These are phyloP conservation scores for Trichophaea hybrida DNA, from an alignment of 2,329 filamentous ascomycete genomes.

Conservation along the genomic window DNA sequence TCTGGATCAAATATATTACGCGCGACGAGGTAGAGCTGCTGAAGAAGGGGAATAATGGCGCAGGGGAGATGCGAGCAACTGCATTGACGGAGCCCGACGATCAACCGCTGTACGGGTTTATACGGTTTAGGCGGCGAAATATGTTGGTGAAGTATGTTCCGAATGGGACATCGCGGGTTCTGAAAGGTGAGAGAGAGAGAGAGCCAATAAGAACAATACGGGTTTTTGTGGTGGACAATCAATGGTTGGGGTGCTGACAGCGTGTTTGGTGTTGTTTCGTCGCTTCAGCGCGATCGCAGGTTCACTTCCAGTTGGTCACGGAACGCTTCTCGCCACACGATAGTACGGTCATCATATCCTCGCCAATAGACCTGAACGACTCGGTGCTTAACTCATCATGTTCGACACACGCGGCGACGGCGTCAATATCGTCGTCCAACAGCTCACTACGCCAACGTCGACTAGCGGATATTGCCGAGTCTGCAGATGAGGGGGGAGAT, in stretches of 20 bases:
- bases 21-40: slow-evolving; percentile 78
- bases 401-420: slow-evolving; percentile 74
- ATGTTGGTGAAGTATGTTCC: slow-evolving; percentile 87
- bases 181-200: slow-evolving; percentile 56
- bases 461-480: slow-evolving; percentile 86
- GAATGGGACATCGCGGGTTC: slow-evolving; percentile 72
- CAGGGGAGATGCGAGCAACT: slow-evolving; percentile 65
- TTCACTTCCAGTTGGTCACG: slow-evolving; percentile 53
- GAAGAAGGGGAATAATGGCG: slow-evolving; percentile 61
- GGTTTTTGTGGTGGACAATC: neutral
- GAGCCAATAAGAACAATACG: neutral
- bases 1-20: slow-evolving; percentile 78
- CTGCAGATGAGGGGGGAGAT: slow-evolving; percentile 56
- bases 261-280: neutral
- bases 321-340: slow-evolving; percentile 74
- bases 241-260: neutral
- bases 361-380: slow-evolving; percentile 69
- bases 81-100: slow-evolving; percentile 67
- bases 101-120: slow-evolving; percentile 80
- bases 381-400: slow-evolving; percentile 76
- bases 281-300: slow-evolving; percentile 30
- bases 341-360: slow-evolving; percentile 61
- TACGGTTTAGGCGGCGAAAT: slow-evolving; percentile 78
- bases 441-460: slow-evolving; percentile 64
- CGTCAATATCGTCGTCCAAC: slow-evolving; percentile 70